phyloP scores from a whole-genome alignment of 768 basidiomycete species.

The Gymnopilus junonius region DNA sequence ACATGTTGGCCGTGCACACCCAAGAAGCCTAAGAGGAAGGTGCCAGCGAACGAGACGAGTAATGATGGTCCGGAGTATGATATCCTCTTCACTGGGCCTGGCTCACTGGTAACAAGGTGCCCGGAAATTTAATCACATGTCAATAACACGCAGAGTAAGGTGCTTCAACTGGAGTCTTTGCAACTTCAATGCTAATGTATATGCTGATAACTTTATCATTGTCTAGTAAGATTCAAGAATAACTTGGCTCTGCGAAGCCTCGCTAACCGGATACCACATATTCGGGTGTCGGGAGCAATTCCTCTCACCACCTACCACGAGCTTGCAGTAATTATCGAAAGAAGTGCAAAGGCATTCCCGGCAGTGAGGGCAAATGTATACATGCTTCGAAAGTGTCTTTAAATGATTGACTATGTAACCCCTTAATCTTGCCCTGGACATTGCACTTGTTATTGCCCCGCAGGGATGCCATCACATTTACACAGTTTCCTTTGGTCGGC shows the following conservation, averaged over 20 bases:
- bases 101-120: slow-evolving; percentile 3
- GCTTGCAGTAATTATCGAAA: no score
- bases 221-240: no score
- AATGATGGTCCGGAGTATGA: slow-evolving; percentile 17
- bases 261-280: no score
- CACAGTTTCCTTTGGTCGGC: not conserved
- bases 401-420: not conserved
- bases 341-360: no score
- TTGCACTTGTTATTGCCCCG: slow-evolving; percentile 15
- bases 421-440: not conserved
- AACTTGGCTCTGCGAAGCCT: no score
- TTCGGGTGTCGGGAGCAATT: no score
- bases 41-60: slow-evolving; percentile 6
- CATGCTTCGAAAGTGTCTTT: not conserved
- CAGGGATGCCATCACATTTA: slow-evolving; percentile 10
- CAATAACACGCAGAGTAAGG: not conserved
- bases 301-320: not conserved
- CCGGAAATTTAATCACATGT: slow-evolving; percentile 23
- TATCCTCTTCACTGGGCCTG: slow-evolving; percentile 10
- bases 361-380: not conserved
- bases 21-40: not conserved
- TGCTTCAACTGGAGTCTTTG: no score
- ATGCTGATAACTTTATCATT: no score
- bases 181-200: no score
- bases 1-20: slow-evolving; percentile 16